A percentile compares a stretch with the other conserved stretches of the same genome.
Conservation (phyloP, 176 grass and related monocot species). For the Aegilops longissima region DNA sequence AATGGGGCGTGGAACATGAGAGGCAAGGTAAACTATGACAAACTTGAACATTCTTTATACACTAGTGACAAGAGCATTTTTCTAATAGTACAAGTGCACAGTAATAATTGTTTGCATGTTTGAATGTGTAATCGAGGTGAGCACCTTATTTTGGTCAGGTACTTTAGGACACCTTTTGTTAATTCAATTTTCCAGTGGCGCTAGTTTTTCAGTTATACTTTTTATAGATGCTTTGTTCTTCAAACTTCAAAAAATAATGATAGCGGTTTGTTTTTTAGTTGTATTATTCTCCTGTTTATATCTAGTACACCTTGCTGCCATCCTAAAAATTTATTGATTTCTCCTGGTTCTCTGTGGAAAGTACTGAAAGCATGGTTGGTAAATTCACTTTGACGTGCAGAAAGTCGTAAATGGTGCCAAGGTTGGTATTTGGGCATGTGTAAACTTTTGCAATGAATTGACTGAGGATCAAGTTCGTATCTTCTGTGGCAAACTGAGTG, state of each 20-base stretch:
- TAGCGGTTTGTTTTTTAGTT: not conserved
- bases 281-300: not conserved
- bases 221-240: not conserved
- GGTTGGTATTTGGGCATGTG: slow-evolving; percentile 23
- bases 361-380: not conserved
- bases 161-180: not conserved
- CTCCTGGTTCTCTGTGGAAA: not conserved
- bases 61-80: not conserved
- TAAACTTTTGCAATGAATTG: slow-evolving; percentile 22
- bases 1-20: slow-evolving; percentile 61
- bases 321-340: not conserved
- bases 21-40: slow-evolving; percentile 35
- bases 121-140: not conserved
- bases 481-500: slow-evolving; percentile 6
- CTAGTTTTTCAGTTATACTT: not conserved
- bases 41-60: not conserved
- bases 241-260: not conserved
- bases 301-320: not conserved
- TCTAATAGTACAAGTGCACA: not conserved
- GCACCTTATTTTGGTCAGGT: not conserved
- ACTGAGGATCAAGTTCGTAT: rapidly evolving
- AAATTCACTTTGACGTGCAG: slow-evolving; percentile 31
- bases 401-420: slow-evolving; percentile 35
- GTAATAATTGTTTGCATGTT: not conserved
- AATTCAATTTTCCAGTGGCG: not conserved